Conservation (phyloP, 306 rosid genomes). For the Citrullus amarus region DNA sequence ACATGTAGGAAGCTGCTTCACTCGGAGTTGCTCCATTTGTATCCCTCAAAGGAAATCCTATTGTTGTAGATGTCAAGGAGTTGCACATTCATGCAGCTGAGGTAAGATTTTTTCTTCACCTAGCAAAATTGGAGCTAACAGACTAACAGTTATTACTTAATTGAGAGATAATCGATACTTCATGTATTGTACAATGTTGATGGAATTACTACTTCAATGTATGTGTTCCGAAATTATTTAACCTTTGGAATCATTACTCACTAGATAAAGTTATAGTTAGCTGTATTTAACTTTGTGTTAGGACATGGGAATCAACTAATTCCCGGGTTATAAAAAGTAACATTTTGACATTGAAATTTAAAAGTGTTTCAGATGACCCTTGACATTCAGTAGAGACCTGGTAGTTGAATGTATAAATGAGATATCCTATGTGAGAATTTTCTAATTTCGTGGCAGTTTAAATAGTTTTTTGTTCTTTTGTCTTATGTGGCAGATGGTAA, state of each 20-base stretch:
- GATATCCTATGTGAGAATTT: background rate
- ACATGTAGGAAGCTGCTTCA: constrained; percentile 81
- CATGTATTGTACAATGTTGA: background rate
- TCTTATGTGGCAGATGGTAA: too few relatives aligned
- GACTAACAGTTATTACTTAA: background rate
- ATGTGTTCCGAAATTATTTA: background rate
- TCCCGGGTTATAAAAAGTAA: background rate
- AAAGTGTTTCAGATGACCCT: background rate
- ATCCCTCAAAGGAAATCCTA: constrained; percentile 61
- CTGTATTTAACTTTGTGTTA: background rate
- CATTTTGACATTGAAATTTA: background rate
- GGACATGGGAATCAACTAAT: background rate
- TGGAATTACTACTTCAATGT: background rate
- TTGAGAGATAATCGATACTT: background rate
- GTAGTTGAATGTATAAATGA: background rate
- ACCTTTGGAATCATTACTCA: background rate
- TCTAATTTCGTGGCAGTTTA: background rate
- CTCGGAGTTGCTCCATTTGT: constrained; percentile 67
- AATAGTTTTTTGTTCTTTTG: too few relatives aligned
- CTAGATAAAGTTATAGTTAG: background rate
- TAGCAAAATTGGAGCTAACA: background rate
- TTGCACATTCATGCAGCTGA: constrained; percentile 53
- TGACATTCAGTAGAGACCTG: background rate
- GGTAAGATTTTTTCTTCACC: constrained; percentile 38
- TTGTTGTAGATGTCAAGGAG: constrained; percentile 59